Evolutionary conservation across 2,329 filamentous ascomycete genomes (phyloP).

Genomic region (Nemania abortiva): DNA sequence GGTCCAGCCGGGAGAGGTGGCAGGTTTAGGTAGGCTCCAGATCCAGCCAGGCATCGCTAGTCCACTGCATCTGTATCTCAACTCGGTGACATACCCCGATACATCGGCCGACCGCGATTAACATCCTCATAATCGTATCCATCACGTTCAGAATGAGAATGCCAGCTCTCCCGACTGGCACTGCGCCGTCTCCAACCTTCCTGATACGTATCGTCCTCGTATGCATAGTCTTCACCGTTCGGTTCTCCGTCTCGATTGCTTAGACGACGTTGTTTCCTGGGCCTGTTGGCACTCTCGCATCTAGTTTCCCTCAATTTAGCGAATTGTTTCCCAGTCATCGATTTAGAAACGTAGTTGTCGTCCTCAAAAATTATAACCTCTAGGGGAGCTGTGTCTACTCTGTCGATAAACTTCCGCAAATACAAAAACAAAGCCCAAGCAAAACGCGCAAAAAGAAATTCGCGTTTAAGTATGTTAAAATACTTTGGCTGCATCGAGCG

Average conservation of each 20-base stretch:
- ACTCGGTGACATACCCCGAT: not conserved
- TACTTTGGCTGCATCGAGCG: slow-evolving; percentile 8
- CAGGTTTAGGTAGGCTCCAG: no score
- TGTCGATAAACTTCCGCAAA: slow-evolving; percentile 1
- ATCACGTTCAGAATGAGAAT: not conserved
- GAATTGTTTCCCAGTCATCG: not conserved
- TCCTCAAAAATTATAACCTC: not conserved
- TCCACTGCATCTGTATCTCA: slow-evolving; percentile 4
- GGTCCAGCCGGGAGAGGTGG: no score
- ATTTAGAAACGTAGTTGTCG: not conserved
- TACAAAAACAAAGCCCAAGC: slow-evolving; percentile 16
- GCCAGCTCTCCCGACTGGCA: slow-evolving; percentile 3
- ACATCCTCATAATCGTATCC: not conserved
- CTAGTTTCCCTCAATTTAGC: not conserved
- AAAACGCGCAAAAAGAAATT: slow-evolving; percentile 26
- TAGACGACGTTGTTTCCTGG: slow-evolving; percentile 5
- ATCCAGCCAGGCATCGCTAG: no score
- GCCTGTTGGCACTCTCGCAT: not conserved
- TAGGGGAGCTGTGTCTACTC: not conserved
- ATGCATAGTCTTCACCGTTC: not conserved
- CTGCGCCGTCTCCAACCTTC: slow-evolving; percentile 6
- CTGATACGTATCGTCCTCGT: slow-evolving; percentile 8
- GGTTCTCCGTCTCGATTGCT: slow-evolving; percentile 9
- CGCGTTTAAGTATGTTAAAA: not conserved
- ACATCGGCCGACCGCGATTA: not conserved